Evolutionary conservation across 2,329 filamentous ascomycete species (phyloP), one percentile per base, ranked within the genome.

Genomic region (Alternaria hordeiaustralica): DNA sequence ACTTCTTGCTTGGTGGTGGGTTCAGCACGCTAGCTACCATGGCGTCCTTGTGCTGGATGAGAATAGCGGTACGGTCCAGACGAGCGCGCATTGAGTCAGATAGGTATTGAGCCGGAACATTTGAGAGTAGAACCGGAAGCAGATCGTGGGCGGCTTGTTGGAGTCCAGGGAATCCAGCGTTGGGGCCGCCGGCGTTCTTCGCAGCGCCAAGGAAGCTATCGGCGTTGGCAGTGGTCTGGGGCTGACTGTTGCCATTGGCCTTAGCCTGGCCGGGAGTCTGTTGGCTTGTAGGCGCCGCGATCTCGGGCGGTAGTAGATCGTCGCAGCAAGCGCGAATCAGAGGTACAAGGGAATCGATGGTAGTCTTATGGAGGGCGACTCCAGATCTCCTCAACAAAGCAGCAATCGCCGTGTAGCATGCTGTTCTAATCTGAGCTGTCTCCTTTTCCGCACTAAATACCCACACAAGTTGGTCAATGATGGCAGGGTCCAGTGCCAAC

Each of bases 1-100:
- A 90, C 87, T 75, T 89, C 85, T 73, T 87, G 83, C 73, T 89
- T 84, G 66, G 88, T 82, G 78, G 89, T 1, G 93, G 92, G 78
- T 96, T 93, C 63, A 97, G 83, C 12, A 96, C 89, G 77, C 93
- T 95, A 6, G 93, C 89, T 11, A 96, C 75, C 87, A 97, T 92
- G 45, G 92, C 90, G 30, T 89, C 84, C 74, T 89, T 89, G 77
- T 90, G 86, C 63, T 86, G 85, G 6, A 85, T 87, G 21, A 97
- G 82, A 60, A 97, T 90, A 20, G 93, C 91, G 3, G 92, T 92
- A 67, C 92, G 91, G 74, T 97, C 93, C 66, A 97, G 85, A 53
- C 93, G 88, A 11, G 89, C 87, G 56, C 95, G 90, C 20, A 93
- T 76, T 2, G 91, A 87, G 9, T 90, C 87, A n/a, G 91, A 87